Conservation (phyloP, 1,284 basidiomycete species). For the Xerocomus nothofagi region DNA sequence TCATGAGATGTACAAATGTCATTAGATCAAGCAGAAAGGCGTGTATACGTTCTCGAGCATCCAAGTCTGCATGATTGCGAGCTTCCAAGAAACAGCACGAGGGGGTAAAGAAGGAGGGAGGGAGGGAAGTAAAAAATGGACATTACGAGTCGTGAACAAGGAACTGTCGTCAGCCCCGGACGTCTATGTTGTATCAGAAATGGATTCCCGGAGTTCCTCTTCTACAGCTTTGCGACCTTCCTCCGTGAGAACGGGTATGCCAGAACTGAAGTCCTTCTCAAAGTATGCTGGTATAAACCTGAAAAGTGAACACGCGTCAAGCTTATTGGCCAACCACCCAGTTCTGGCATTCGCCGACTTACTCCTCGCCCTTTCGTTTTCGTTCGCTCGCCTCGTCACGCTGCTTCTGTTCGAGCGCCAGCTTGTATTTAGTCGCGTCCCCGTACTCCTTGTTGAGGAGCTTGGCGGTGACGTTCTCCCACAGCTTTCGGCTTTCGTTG, state of each 20-base stretch:
- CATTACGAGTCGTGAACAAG: constrained; percentile 12
- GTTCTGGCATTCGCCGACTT: constrained; percentile 39
- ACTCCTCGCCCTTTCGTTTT: constrained; percentile 77
- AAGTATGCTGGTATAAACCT: constrained; percentile 87
- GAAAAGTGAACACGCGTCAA: neutral
- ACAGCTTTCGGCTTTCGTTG: constrained; percentile 85
- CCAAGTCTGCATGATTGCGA: neutral
- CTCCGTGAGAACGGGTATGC: constrained; percentile 71
- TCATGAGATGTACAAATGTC: constrained; percentile 19
- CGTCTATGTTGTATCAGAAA: constrained; percentile 19
- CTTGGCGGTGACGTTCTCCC: constrained; percentile 82
- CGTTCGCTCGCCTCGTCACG: constrained; percentile 82
- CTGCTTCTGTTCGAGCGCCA: constrained; percentile 87
- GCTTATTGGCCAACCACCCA: neutral
- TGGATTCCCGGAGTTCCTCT: constrained; percentile 54
- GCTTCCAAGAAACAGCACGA: constrained; percentile 14
- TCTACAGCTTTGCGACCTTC: constrained; percentile 70
- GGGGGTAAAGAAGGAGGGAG: neutral
- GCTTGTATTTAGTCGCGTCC: constrained; percentile 88
- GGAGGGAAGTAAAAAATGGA: neutral
- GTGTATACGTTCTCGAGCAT: constrained; percentile 4
- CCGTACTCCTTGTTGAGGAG: constrained; percentile 84
- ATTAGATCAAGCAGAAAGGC: constrained; percentile 15
- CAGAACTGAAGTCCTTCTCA: constrained; percentile 69
- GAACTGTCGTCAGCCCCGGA: neutral